A percentile compares a stretch with the other conserved stretches of the same genome.
These are phyloP conservation scores for Xylariaceae sp. DNA, from an alignment of 2,329 filamentous ascomycete genomes.

Conservation along the genomic window DNA sequence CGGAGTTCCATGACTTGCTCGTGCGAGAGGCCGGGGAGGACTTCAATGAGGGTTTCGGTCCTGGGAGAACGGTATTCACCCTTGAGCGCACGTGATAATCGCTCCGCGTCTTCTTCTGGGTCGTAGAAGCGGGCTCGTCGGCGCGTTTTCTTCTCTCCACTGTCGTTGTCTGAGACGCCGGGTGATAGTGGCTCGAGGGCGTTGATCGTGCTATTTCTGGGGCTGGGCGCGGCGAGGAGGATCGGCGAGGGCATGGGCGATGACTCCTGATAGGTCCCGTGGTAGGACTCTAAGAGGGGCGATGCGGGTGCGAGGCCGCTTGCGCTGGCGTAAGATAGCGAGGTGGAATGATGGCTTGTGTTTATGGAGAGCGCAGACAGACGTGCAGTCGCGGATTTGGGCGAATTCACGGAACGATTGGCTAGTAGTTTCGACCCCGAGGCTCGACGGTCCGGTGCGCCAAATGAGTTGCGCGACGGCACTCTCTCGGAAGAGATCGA, in stretches of 20 bases:
- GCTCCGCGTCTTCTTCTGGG: constrained; percentile 68
- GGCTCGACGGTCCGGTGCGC: constrained; percentile 33
- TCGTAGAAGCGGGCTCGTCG: constrained; percentile 77
- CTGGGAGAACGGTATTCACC: constrained; percentile 59
- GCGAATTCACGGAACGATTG: constrained; percentile 39
- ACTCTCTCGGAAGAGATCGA: constrained; percentile 19
- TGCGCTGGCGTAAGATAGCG: constrained; percentile 40
- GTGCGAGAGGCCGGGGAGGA: constrained; percentile 76
- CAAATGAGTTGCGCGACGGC: constrained; percentile 31
- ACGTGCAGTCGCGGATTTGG: constrained; percentile 43
- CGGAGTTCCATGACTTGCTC: constrained; percentile 84
- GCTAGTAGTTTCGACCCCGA: constrained; percentile 38
- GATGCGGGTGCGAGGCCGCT: constrained; percentile 58
- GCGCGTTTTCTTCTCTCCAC: constrained; percentile 39
- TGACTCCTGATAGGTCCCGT: constrained; percentile 87
- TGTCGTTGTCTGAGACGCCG: constrained; percentile 44
- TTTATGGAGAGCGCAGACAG: constrained; percentile 51
- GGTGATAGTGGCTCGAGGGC: constrained; percentile 49
- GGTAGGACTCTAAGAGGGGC: constrained; percentile 85
- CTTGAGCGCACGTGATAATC: constrained; percentile 69
- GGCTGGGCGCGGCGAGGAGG: constrained; percentile 50
- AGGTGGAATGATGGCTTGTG: constrained; percentile 38
- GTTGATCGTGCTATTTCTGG: constrained; percentile 30
- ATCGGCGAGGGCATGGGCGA: constrained; percentile 90
- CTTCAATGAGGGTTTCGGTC: constrained; percentile 67